A percentile compares a stretch with the other conserved stretches of the same genome.
Evolutionary conservation across 2,329 filamentous ascomycete species (phyloP).

Genomic region (Fusarium compactum): DNA sequence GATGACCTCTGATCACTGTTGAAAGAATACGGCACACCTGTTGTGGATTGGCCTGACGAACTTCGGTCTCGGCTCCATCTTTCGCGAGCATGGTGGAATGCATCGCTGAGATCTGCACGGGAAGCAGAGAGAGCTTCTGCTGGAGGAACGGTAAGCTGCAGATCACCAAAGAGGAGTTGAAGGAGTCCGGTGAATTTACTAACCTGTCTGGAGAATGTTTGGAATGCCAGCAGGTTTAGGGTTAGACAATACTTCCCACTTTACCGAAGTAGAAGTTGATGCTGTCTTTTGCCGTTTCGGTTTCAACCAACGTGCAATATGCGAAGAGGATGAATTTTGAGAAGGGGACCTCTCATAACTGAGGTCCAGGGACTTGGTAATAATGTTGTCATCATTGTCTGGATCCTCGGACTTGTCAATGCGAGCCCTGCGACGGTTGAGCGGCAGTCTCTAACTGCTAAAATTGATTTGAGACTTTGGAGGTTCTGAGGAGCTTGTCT

Average conservation of each 20-base stretch:
- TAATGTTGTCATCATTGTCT: neutral
- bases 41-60: neutral
- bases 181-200: neutral
- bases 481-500: neutral
- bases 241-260: constrained; percentile 2
- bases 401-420: constrained; percentile 7
- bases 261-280: constrained; percentile 3
- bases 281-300: constrained; percentile 30
- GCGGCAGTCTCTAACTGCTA: constrained; percentile 31
- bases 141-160: neutral
- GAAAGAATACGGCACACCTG: neutral
- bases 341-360: constrained; percentile 14
- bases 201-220: constrained; percentile 9
- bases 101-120: constrained; percentile 48
- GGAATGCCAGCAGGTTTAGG: constrained; percentile 6
- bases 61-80: constrained; percentile 45
- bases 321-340: constrained; percentile 17
- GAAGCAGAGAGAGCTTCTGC: constrained; percentile 17
- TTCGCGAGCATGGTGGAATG: constrained; percentile 47
- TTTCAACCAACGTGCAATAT: constrained; percentile 25
- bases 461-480: neutral
- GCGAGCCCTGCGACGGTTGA: constrained; percentile 24
- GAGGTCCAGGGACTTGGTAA: neutral
- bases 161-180: neutral
- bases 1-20: neutral